These are phyloP conservation scores for Puccinia sorghi DNA, from an alignment of 1,284 basidiomycete genomes.

Conservation along the genomic window DNA sequence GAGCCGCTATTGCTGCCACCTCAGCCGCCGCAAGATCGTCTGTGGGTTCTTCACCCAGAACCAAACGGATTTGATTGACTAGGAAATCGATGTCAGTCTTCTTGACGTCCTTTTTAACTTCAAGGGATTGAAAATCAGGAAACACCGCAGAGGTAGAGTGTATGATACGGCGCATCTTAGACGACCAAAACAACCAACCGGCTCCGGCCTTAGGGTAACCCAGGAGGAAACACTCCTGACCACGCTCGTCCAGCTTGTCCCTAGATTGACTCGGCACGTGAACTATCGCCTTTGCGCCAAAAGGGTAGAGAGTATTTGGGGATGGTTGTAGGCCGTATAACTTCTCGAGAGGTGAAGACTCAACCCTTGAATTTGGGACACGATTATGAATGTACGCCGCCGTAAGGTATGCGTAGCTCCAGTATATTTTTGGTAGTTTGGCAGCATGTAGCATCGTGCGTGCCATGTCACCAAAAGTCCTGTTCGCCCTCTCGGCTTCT, in stretches of 20 bases:
- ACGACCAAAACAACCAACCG: constrained; percentile 8
- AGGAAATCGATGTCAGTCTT: neutral
- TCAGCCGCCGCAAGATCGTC: neutral
- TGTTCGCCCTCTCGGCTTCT: neutral
- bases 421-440: neutral
- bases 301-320: neutral
- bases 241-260: neutral
- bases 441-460: neutral
- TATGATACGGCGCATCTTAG: neutral
- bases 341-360: neutral
- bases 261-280: neutral
- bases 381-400: neutral
- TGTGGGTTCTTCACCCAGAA: neutral
- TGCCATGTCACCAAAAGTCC: constrained; percentile 7
- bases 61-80: neutral
- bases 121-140: neutral
- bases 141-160: neutral
- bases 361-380: neutral
- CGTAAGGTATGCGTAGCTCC: neutral
- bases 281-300: neutral
- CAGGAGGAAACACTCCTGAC: neutral
- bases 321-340: neutral
- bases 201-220: neutral
- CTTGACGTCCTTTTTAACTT: neutral
- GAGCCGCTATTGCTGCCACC: neutral